phyloP scores from a whole-genome alignment of 2,329 filamentous ascomycete genomes.

The Aspergillus sergii region DNA sequence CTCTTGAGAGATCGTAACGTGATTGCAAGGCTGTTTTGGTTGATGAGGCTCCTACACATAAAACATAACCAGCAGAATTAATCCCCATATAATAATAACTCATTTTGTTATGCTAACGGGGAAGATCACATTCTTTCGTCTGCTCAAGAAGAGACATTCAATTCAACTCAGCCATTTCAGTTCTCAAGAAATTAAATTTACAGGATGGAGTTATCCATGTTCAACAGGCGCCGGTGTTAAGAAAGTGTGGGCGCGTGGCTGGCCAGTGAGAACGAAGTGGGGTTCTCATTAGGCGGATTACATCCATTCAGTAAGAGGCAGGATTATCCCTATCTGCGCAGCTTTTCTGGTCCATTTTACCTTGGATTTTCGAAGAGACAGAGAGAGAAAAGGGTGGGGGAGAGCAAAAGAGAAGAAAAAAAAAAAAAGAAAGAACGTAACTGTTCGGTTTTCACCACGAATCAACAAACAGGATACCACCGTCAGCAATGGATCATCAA shows the following conservation, averaged over 20 bases:
- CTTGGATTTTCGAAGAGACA: not conserved
- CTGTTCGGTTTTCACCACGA: not conserved
- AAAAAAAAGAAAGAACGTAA: not conserved
- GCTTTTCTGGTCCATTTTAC: not conserved
- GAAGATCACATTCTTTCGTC: not conserved
- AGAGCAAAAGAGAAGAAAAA: not conserved
- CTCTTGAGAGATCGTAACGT: not conserved
- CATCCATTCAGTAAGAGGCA: not conserved
- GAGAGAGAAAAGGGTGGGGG: not conserved
- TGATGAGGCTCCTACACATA: not conserved
- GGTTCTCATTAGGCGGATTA: not conserved
- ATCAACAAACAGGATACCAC: not conserved
- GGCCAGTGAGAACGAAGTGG: conserved; percentile 7
- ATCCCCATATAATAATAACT: not conserved
- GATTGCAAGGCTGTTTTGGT: not conserved
- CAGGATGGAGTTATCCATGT: not conserved
- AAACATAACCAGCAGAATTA: not conserved
- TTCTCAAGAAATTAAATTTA: not conserved
- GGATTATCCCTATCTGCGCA: not conserved
- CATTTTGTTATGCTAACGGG: not conserved
- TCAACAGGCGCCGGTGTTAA: not conserved
- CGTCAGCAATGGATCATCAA: not conserved
- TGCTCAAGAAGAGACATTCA: not conserved
- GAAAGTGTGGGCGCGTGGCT: conserved; percentile 10
- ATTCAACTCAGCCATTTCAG: not conserved